Conservation (phyloP, 768 basidiomycete genomes). For the Boletus rufocinnamomeus region DNA sequence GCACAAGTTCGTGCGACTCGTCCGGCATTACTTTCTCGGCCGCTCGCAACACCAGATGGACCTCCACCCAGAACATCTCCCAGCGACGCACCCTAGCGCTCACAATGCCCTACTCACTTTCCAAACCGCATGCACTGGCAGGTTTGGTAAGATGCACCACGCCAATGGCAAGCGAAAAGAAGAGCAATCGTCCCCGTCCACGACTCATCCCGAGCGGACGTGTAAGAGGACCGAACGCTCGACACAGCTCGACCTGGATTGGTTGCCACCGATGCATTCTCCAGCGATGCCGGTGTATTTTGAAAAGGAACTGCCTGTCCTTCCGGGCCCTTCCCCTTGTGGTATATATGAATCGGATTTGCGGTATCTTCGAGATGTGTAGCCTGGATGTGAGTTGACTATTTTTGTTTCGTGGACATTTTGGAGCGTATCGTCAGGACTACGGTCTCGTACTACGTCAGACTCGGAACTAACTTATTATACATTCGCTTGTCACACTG, state of each 20-base stretch:
- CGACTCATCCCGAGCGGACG: background rate
- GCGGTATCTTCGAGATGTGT: background rate
- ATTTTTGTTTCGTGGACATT: background rate
- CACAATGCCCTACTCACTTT: slow-evolving; percentile 49
- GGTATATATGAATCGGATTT: background rate
- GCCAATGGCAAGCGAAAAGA: slow-evolving; percentile 2
- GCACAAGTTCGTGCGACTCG: slow-evolving; percentile 42
- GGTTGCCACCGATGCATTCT: background rate
- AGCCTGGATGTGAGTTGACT: background rate
- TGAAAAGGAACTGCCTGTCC: background rate
- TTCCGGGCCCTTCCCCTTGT: background rate
- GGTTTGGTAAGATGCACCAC: slow-evolving; percentile 17
- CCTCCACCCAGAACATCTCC: slow-evolving; percentile 40
- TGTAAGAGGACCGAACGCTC: background rate
- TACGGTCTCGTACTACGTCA: too few species aligned
- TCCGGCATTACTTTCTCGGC: slow-evolving; percentile 21
- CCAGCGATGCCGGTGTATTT: slow-evolving; percentile 1
- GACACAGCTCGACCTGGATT: background rate
- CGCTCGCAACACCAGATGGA: slow-evolving; percentile 36
- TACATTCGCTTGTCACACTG: background rate
- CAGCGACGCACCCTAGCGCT: slow-evolving; percentile 57
- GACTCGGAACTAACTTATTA: background rate
- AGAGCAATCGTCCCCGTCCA: background rate
- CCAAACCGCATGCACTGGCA: slow-evolving; percentile 26
- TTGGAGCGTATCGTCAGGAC: too few species aligned